Evolutionary conservation across 352 stramenopile species (phyloP).

Genomic region (Pythium insidiosum): DNA sequence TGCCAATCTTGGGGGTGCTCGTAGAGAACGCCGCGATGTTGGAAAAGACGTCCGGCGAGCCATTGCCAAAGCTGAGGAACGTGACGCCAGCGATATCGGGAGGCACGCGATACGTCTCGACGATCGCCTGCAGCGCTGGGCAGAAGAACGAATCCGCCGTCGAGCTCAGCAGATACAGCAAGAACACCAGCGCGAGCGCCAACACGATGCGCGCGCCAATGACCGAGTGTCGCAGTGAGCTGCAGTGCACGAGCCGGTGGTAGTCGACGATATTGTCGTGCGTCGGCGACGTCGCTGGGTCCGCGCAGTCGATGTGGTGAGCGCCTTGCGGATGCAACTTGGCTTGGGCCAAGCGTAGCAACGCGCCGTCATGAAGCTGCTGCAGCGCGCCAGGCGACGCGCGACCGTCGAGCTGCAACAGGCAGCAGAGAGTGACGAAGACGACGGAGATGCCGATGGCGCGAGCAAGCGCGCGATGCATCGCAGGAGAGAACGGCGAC

Average conservation of each 20-base stretch:
- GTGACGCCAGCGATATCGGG: conserved; percentile 68
- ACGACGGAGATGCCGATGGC: too few relatives aligned
- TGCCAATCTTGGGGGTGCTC: conserved; percentile 52
- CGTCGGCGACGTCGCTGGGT: too few relatives aligned
- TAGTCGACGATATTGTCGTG: conserved; percentile 58
- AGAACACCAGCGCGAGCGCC: conserved; percentile 37
- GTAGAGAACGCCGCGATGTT: conserved; percentile 70
- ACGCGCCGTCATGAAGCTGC: too few relatives aligned
- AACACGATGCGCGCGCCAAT: conserved; percentile 27
- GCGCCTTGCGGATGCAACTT: too few relatives aligned
- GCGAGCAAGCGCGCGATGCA: too few relatives aligned
- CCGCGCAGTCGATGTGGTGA: too few relatives aligned
- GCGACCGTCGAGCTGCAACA: too few relatives aligned
- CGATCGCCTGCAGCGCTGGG: conserved; percentile 60
- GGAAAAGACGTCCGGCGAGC: conserved; percentile 70
- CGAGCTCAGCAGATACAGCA: conserved; percentile 75
- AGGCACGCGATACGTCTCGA: conserved; percentile 71
- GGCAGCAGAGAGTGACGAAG: too few relatives aligned
- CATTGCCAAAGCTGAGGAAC: conserved; percentile 78
- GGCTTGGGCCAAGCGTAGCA: too few relatives aligned
- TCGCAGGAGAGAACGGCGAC: too few relatives aligned
- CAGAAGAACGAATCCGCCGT: conserved; percentile 82
- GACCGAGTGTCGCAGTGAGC: conserved; percentile 29
- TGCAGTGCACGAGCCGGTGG: conserved; percentile 52
- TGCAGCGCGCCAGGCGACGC: too few relatives aligned